phyloP scores from a whole-genome alignment of 2,329 filamentous ascomycete genomes.

The Scedosporium boydii region DNA sequence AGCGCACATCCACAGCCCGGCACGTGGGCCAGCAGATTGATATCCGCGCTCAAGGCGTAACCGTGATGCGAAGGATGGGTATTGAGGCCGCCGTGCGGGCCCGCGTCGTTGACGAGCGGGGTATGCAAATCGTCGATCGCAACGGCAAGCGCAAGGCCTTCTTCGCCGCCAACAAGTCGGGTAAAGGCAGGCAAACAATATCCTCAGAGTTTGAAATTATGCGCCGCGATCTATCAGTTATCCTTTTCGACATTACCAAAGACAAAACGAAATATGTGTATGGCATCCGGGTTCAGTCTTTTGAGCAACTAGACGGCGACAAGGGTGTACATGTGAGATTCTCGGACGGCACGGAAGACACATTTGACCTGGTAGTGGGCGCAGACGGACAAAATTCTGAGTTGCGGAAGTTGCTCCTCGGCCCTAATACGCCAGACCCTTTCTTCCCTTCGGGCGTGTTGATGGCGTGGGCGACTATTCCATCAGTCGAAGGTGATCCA shows the following conservation, averaged over 20 bases:
- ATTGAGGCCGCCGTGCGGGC: slow-evolving; percentile 25
- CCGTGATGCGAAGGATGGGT: slow-evolving; percentile 27
- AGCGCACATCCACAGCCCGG: slow-evolving; percentile 27
- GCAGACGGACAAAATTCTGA: slow-evolving; percentile 36
- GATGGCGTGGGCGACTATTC: not conserved
- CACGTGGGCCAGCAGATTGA: slow-evolving; percentile 35
- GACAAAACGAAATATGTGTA: slow-evolving; percentile 18
- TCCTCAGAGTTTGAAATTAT: slow-evolving; percentile 52
- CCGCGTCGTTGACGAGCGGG: slow-evolving; percentile 34
- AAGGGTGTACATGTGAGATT: slow-evolving; percentile 26
- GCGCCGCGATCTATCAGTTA: slow-evolving; percentile 41
- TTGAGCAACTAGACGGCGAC: slow-evolving; percentile 17
- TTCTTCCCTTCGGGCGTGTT: not conserved
- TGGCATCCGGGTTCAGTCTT: slow-evolving; percentile 17
- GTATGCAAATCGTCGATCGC: slow-evolving; percentile 34
- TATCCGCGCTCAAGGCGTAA: slow-evolving; percentile 30
- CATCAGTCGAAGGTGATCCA: not conserved
- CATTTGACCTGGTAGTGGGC: slow-evolving; percentile 43
- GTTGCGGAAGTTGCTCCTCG: slow-evolving; percentile 16
- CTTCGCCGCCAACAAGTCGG: slow-evolving; percentile 27
- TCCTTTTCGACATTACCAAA: slow-evolving; percentile 34
- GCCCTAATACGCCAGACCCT: slow-evolving; percentile 18
- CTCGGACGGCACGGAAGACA: slow-evolving; percentile 28
- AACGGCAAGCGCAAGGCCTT: slow-evolving; percentile 26
- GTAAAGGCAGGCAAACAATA: slow-evolving; percentile 31